These are phyloP conservation scores for Pyrenophora teres DNA, from an alignment of 2,329 filamentous ascomycete species.

Conservation along the genomic window DNA sequence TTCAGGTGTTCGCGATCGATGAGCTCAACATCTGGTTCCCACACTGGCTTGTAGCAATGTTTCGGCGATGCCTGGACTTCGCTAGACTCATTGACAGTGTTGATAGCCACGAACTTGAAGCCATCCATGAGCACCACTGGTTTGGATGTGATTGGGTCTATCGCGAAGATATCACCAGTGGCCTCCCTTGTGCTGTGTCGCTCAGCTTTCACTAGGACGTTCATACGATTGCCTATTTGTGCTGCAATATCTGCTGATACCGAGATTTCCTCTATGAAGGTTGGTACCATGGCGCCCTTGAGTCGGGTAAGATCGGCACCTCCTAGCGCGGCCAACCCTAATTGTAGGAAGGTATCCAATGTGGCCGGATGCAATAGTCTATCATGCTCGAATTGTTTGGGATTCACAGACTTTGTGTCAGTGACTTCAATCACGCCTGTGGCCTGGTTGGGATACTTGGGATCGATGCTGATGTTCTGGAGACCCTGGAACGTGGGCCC, in stretches of 20 bases:
- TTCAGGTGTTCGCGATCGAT: constrained; percentile 9
- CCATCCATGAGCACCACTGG: constrained; percentile 19
- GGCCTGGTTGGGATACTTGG: not conserved
- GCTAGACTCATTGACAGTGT: not conserved
- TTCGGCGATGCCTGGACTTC: not conserved
- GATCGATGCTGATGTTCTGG: constrained; percentile 1
- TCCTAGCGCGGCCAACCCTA: constrained; percentile 11
- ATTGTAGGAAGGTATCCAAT: constrained; percentile 22
- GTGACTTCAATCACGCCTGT: constrained; percentile 16
- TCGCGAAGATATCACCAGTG: constrained; percentile 11
- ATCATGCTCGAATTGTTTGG: constrained; percentile 18
- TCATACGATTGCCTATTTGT: constrained; percentile 11
- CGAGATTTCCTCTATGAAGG: constrained; percentile 14
- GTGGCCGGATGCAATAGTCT: constrained; percentile 25
- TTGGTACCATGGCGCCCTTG: constrained; percentile 17
- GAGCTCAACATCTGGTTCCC: constrained; percentile 21
- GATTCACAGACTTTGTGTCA: constrained; percentile 12
- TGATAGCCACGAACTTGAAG: constrained; percentile 19
- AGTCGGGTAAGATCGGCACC: constrained; percentile 4
- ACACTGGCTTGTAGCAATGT: constrained; percentile 14
- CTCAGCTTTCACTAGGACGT: constrained; percentile 10
- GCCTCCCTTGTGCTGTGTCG: constrained; percentile 7
- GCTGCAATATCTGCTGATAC: constrained; percentile 14
- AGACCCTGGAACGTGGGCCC: constrained; percentile 19
- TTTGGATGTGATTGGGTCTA: constrained; percentile 10